Conservation (phyloP, 352 stramenopile species). For the Phytophthora vignae region DNA sequence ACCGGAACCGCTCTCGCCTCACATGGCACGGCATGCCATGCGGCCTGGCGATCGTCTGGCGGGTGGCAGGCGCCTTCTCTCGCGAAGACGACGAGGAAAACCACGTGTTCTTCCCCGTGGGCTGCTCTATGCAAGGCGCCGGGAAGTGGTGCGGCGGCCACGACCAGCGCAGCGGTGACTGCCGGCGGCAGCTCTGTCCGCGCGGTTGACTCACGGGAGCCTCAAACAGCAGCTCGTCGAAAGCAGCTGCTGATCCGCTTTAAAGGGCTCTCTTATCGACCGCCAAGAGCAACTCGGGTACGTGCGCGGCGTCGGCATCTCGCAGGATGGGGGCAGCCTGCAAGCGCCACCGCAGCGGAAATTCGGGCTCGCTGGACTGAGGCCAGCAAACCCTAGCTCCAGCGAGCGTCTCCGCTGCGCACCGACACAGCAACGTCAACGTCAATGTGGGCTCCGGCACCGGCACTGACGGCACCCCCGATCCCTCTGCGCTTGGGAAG, state of each 20-base stretch:
- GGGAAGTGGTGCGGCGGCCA: conserved; percentile 25
- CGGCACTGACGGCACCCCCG: neutral
- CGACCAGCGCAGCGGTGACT: neutral
- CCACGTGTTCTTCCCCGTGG: conserved; percentile 40
- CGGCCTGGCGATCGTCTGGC: conserved; percentile 27
- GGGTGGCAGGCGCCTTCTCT: conserved; percentile 22
- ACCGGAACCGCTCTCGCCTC: neutral
- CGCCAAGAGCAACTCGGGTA: conserved; percentile 31
- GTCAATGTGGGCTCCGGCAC: too few species aligned
- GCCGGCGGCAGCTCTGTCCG: neutral
- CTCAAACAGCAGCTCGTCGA: conserved; percentile 32
- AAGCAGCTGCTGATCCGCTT: conserved; percentile 29
- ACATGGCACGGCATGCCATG: neutral
- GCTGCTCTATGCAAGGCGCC: conserved; percentile 38
- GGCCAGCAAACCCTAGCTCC: conserved; percentile 36
- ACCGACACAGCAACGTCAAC: neutral
- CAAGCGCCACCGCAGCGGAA: conserved; percentile 13
- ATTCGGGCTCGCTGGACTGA: conserved; percentile 22
- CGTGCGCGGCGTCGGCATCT: conserved; percentile 37
- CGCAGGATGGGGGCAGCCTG: conserved; percentile 19
- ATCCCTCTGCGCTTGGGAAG: too few species aligned
- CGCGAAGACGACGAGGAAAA: neutral
- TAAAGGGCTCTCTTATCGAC: conserved; percentile 37
- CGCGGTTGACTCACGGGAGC: conserved; percentile 30
- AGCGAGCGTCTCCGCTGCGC: neutral